Evolutionary conservation across 257 asterid species (phyloP), one percentile per base, ranked within the genome.

Genomic region (Salvia splendens): DNA sequence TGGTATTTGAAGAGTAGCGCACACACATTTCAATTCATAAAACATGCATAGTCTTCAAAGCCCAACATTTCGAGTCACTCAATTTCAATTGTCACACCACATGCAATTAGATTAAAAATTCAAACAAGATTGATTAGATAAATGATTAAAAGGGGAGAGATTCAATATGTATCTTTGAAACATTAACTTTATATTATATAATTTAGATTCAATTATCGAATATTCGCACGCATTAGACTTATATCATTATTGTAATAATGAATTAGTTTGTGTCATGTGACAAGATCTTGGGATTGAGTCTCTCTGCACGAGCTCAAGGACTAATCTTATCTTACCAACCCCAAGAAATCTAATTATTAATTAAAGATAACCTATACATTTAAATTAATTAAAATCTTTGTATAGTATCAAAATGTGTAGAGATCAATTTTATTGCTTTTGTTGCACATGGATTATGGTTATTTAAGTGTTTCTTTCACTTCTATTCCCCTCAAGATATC

Each of bases 161-260:
- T 64, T 79, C 64, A 61, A 75, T 65, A 75, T 65, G 73, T 65
- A 75, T 65, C 35, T 56, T 73, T 64, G 65, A 68, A 79, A 48
- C 47, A 67, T 20, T 51, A 68, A 41, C 50, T 60, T 32, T 10
- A 60, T 60, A 69, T 59, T 43, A 65, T 40, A 47, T 40, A 47
- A 40, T 54, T 75, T 72, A 68, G 86, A 80, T 77, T 74, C 80
- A 80, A 81, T 72, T 73, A 72, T 80, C 82, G 95, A 88, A 86
- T 88, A 86, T 86, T 88, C 91, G 93, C 95, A 88, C 89, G 95
- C 95, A 74, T 61, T 78, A 61, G 78, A 76, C 71, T 45, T 36
- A 68, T 24, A 78, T 56, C 78, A 73, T 77, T 81, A 77, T 75
- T 77, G 75, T 51, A 73, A 4, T 70, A 67, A 61, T 30, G 24